Evolutionary conservation across 140 eudicot species (phyloP).

Genomic region (Cichorium intybus): DNA sequence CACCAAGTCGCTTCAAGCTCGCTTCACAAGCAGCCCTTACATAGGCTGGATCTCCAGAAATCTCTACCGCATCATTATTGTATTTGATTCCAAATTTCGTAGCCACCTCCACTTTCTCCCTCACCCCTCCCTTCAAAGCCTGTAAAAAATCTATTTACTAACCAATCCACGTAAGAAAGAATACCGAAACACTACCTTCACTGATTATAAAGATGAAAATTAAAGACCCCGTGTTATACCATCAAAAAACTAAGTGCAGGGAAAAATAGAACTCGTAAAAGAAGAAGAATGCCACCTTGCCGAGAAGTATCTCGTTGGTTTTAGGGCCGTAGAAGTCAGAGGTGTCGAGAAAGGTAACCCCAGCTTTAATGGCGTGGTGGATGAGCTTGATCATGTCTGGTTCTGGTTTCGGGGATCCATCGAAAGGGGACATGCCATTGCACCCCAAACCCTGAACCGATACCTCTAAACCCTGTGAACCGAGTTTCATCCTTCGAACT

Average conservation of each 20-base stretch:
- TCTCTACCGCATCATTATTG: conserved; percentile 10
- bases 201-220: not conserved
- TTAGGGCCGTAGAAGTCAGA: conserved; percentile 56
- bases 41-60: conserved; percentile 46
- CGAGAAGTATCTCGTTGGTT: conserved; percentile 56
- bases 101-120: conserved; percentile 43
- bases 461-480: conserved; percentile 61
- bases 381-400: too few relatives aligned
- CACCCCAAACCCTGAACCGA: conserved; percentile 64
- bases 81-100: conserved; percentile 41
- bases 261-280: not conserved
- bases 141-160: conserved; percentile 8
- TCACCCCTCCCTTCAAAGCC: conserved; percentile 46
- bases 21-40: conserved; percentile 24
- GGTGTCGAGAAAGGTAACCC: conserved; percentile 55
- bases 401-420: conserved; percentile 59
- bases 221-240: not conserved
- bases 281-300: conserved; percentile 30
- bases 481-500: conserved; percentile 42
- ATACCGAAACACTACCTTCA: too few relatives aligned
- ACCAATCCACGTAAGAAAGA: too few relatives aligned
- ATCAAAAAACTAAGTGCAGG: too few relatives aligned
- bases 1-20: too few relatives aligned
- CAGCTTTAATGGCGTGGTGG: conserved; percentile 50
- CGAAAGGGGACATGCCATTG: conserved; percentile 51